phyloP scores from a whole-genome alignment of 108 stramenopile species.

The Cyclotella atomus region DNA sequence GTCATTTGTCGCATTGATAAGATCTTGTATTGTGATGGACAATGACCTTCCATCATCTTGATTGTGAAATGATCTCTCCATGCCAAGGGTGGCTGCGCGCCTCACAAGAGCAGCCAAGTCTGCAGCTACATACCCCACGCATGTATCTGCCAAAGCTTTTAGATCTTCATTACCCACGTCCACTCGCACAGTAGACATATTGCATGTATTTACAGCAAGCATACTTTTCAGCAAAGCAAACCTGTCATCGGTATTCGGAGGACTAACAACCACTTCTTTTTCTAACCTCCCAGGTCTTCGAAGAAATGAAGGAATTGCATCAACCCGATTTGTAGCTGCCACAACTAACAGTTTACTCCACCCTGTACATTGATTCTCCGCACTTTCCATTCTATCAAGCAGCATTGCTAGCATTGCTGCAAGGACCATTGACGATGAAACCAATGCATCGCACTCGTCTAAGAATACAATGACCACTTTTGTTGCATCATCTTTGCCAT shows the following conservation, averaged over 20 bases:
- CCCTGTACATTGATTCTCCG: not conserved
- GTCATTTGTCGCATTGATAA: constrained; percentile 43
- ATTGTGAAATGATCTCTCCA: constrained; percentile 24
- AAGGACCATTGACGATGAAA: constrained; percentile 50
- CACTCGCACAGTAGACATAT: not conserved
- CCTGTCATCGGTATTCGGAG: constrained; percentile 67
- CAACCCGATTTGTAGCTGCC: constrained; percentile 84
- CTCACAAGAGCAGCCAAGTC: constrained; percentile 77
- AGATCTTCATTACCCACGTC: constrained; percentile 32
- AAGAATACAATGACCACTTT: constrained; percentile 65
- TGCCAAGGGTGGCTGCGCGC: constrained; percentile 46
- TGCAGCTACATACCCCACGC: constrained; percentile 86
- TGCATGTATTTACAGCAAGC: too few relatives aligned
- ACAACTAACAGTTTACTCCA: constrained; percentile 66
- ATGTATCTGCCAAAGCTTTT: constrained; percentile 62
- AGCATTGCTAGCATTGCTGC: constrained; percentile 66
- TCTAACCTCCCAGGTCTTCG: constrained; percentile 83
- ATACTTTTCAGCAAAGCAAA: constrained; percentile 52
- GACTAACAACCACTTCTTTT: constrained; percentile 63
- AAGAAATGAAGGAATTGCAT: constrained; percentile 68
- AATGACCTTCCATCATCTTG: not conserved
- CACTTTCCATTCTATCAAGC: constrained; percentile 58
- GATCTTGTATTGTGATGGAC: constrained; percentile 18
- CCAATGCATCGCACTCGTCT: constrained; percentile 86
- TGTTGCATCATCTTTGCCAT: constrained; percentile 5